Percentiles rank a stretch among this genome's conserved stretches.
Conservation (phyloP, 75 land plant genomes). For the Selaginella tamariscina region DNA sequence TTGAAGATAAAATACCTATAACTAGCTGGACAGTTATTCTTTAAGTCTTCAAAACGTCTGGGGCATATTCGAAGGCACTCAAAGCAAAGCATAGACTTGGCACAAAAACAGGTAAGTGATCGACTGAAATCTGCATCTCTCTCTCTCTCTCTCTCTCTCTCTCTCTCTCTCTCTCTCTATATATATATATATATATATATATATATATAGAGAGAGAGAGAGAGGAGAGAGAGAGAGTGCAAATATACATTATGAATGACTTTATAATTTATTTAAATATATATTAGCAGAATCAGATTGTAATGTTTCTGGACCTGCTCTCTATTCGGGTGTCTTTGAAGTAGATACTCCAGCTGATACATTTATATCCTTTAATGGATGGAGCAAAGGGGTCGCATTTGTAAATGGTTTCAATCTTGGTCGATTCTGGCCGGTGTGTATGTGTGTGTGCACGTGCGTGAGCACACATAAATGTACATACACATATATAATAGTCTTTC, state of each 20-base stretch:
- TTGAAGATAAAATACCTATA: not conserved
- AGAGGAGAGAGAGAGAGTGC: too few species aligned
- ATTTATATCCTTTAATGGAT: conserved; percentile 64
- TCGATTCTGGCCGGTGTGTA: conserved; percentile 81
- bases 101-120: too few species aligned
- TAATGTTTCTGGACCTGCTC: conserved; percentile 41
- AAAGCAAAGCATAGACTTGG: too few species aligned
- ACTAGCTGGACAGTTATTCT: not conserved
- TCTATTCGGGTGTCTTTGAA: conserved; percentile 42
- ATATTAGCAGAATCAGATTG: not conserved
- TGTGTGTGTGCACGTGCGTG: not conserved
- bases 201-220: too few species aligned
- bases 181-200: too few species aligned
- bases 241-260: too few species aligned
- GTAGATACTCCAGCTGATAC: conserved; percentile 41
- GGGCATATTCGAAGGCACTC: not conserved
- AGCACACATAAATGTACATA: not conserved
- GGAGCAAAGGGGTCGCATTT: conserved; percentile 82
- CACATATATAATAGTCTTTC: too few species aligned
- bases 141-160: too few species aligned
- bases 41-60: not conserved
- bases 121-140: too few species aligned
- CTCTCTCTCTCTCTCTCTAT: too few species aligned
- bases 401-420: conserved; percentile 80
- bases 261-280: too few species aligned